Evolutionary conservation across 2,329 filamentous ascomycete species (phyloP).

Genomic region (Dactylellina cionopaga): DNA sequence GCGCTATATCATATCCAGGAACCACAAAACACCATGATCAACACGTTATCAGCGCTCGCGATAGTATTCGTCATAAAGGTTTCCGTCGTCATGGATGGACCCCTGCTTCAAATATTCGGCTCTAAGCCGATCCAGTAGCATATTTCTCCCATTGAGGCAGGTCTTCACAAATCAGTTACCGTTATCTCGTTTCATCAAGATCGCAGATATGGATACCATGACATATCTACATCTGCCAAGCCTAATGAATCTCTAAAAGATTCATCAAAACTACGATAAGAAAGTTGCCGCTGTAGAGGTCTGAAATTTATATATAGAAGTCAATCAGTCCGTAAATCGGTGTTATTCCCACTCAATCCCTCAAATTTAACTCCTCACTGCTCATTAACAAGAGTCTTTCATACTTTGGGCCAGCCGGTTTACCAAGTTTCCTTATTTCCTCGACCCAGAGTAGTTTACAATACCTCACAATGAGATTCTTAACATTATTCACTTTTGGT

Average conservation of each 20-base stretch:
- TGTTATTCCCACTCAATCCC: too few relatives aligned
- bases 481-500: constrained; percentile 22
- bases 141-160: constrained; percentile 24
- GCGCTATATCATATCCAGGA: constrained; percentile 13
- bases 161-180: constrained; percentile 1
- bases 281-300: neutral
- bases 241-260: neutral
- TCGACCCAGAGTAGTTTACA: neutral
- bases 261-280: constrained; percentile 1
- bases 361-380: too few relatives aligned
- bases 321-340: too few relatives aligned
- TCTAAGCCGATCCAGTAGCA: constrained; percentile 12
- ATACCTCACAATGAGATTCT: constrained; percentile 8
- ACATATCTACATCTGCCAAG: neutral
- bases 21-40: constrained; percentile 4
- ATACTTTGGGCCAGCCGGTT: too few relatives aligned
- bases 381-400: too few relatives aligned
- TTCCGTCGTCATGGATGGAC: neutral
- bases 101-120: neutral
- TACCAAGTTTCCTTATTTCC: too few relatives aligned
- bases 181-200: constrained; percentile 35
- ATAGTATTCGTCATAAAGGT: constrained; percentile 30
- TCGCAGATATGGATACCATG: constrained; percentile 6
- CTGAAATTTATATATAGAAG: neutral
- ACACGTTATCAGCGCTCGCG: constrained; percentile 28